Evolutionary conservation across 768 basidiomycete genomes (phyloP), one percentile per base, ranked within the genome.

Genomic region (Lactifluus hygrophoroides): DNA sequence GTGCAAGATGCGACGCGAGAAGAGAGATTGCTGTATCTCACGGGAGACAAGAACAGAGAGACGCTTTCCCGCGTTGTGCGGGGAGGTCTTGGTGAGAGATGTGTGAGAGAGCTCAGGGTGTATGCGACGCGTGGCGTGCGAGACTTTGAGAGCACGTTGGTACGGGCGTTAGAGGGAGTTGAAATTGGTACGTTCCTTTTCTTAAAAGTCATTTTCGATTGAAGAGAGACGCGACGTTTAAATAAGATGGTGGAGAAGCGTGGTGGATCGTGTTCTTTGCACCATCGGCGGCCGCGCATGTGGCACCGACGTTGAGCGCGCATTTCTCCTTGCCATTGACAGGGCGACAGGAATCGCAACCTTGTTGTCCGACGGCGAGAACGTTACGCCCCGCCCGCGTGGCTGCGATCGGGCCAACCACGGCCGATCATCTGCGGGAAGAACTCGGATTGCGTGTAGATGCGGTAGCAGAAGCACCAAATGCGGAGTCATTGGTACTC

Each of bases 31-130:
- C 69, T 94, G 6, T 92, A 90, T 67, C 77, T 95, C 9, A 89
- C 84, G 11, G 91, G 91, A 21, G 92, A 94, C 77, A 94, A 93
- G 75, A 91, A 89, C 58, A 75, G 81, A 17, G 88, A 90, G 61
- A 84, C 80, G 0, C 69, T 93, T 2, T 71, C 80, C 0, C 71
- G 61, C 16, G 75, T 84, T 9, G 71, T 93, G 37, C 56, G 61
- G 0, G 73, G 72, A 13, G 54, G 54, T 5, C 59, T 60, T 0
- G 77, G 72, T 0, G 74, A 74, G 1, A 67, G 88, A 1, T 64
- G 64, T 34, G 67, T 88, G 30, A 72, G 76, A 4, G 58, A 74
- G 13, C 64, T 90, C 11, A 80, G 86, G 67, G 88, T 89, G 9
- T 93, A 93, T 65, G 76, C 75, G 65, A 92, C 90, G 32, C 76